Evolutionary conservation across 371 early-diverging fungal species (phyloP).

Genomic region (Cokeromyces recurvatus): DNA sequence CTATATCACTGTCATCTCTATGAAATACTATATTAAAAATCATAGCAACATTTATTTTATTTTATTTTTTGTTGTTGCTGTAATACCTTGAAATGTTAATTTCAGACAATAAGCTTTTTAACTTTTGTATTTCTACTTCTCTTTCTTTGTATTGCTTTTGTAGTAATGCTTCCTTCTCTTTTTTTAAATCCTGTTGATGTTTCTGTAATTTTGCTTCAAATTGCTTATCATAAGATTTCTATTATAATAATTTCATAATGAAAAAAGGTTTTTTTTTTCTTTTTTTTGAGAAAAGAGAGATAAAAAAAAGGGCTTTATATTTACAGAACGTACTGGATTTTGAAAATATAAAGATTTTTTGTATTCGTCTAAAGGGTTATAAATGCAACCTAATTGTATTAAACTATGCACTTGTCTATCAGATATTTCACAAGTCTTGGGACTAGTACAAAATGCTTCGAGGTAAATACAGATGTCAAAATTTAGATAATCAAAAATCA

Average conservation of each 20-base stretch:
- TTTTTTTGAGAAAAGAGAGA: not conserved
- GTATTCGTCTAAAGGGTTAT: conserved; percentile 7
- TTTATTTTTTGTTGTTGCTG: no score
- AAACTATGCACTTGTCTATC: conserved; percentile 3
- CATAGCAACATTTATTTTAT: not conserved
- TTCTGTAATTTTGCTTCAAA: not conserved
- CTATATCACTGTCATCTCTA: not conserved
- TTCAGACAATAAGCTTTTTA: not conserved
- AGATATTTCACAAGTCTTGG: not conserved
- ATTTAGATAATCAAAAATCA: not conserved
- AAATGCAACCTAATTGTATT: conserved; percentile 7
- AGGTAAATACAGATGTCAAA: not conserved
- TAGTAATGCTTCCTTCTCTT: not conserved
- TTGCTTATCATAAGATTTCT: conserved; percentile 1
- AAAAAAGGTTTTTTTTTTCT: no score
- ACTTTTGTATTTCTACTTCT: not conserved
- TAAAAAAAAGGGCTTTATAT: not conserved
- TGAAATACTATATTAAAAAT: not conserved
- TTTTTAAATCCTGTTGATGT: not conserved
- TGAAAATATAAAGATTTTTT: not conserved
- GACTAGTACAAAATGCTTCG: no score
- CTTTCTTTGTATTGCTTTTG: not conserved
- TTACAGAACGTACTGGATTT: conserved; percentile 1
- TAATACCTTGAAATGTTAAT: not conserved
- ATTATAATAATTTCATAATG: no score